Conservation (phyloP, 2,329 filamentous ascomycete genomes). For the Penicillium hesseltinei region DNA sequence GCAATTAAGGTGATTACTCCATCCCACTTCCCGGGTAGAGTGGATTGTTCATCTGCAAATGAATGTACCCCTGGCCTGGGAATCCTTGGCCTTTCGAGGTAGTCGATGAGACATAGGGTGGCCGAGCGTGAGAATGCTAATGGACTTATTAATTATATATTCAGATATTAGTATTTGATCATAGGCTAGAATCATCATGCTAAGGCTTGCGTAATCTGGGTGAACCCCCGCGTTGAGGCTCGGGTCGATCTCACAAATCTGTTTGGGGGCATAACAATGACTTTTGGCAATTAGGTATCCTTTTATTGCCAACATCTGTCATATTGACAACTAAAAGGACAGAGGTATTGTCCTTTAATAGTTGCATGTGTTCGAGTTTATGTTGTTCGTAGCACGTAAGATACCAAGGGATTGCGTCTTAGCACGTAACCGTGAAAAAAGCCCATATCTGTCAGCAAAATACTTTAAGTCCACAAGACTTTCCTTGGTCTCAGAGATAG, state of each 20-base stretch:
- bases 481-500: background rate
- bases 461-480: background rate
- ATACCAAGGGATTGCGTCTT: background rate
- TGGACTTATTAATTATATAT: background rate
- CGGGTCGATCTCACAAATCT: background rate
- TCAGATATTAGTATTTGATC: background rate
- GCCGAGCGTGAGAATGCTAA: background rate
- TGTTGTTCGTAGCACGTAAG: slow-evolving; percentile 1
- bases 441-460: background rate
- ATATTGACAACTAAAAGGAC: background rate
- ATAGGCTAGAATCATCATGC: too few relatives aligned
- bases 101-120: background rate
- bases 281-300: too few relatives aligned
- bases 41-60: background rate
- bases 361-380: slow-evolving; percentile 2
- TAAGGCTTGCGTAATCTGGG: background rate
- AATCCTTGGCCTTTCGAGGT: background rate
- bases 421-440: slow-evolving; percentile 2
- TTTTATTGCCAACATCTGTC: background rate
- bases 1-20: background rate
- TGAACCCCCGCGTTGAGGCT: background rate
- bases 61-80: background rate
- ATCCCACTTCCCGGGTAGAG: too few relatives aligned
- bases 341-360: background rate
- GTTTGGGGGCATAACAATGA: background rate